Conservation (phyloP, 495 filamentous ascomycete species). For the Ramalina intermedia region DNA sequence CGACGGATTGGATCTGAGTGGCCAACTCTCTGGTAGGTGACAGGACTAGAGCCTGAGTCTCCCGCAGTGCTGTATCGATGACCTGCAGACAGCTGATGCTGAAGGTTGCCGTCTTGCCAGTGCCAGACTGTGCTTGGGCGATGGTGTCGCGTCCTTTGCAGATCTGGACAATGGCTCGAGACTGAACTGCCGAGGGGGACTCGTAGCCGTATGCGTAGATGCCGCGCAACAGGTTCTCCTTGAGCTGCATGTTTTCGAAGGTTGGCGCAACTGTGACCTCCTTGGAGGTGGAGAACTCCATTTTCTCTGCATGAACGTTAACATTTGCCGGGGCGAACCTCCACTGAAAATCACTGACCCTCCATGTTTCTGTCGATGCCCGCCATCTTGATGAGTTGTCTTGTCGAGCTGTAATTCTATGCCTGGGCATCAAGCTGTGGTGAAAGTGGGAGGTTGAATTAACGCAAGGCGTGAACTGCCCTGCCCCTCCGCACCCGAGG, state of each 20-base stretch:
- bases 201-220: slow-evolving; percentile 99
- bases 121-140: slow-evolving; percentile 97
- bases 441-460: no score
- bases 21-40: slow-evolving; percentile 95
- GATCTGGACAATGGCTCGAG: slow-evolving; percentile 93
- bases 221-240: slow-evolving; percentile 89
- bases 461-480: no score
- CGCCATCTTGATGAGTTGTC: slow-evolving; percentile 45
- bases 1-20: slow-evolving; percentile 93
- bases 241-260: slow-evolving; percentile 70
- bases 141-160: slow-evolving; percentile 98
- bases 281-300: slow-evolving; percentile 96
- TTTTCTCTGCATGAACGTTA: slow-evolving; percentile 47
- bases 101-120: slow-evolving; percentile 98
- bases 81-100: slow-evolving; percentile 95
- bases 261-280: slow-evolving; percentile 80
- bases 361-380: slow-evolving; percentile 88
- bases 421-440: no score
- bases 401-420: neutral
- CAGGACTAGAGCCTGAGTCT: slow-evolving; percentile 91
- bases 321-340: slow-evolving; percentile 8
- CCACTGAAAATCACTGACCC: slow-evolving; percentile 25
- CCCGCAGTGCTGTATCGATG: slow-evolving; percentile 68
- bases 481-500: no score
- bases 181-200: slow-evolving; percentile 92